A percentile compares a stretch with the other conserved stretches of the same genome.
Conservation (phyloP, 176 grass and related monocot species). For the Oryza nivara region DNA sequence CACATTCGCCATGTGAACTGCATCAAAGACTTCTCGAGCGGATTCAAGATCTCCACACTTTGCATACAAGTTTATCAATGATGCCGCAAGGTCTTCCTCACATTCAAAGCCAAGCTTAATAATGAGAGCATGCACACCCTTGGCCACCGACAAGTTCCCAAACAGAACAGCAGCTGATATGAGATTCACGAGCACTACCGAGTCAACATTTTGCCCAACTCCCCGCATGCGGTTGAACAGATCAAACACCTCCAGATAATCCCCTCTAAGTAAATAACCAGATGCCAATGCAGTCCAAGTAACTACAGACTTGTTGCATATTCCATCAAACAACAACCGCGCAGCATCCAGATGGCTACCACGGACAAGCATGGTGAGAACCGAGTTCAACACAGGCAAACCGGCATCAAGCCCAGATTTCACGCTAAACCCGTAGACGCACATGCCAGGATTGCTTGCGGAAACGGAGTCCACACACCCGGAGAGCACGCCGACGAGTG, state of each 20-base stretch:
- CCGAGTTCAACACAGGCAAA: conserved; percentile 48
- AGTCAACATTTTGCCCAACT: conserved; percentile 33
- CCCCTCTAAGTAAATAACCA: conserved; percentile 37
- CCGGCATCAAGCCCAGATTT: conserved; percentile 50
- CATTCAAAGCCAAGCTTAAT: conserved; percentile 50
- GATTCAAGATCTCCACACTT: conserved; percentile 54
- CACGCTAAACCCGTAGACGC: conserved; percentile 46
- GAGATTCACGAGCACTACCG: conserved; percentile 48
- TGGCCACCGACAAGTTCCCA: conserved; percentile 42
- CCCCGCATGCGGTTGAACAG: conserved; percentile 49
- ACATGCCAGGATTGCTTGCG: conserved; percentile 28
- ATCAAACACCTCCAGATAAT: conserved; percentile 47
- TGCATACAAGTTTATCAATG: conserved; percentile 61
- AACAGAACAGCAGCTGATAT: conserved; percentile 31
- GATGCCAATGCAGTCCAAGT: conserved; percentile 63
- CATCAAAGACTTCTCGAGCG: conserved; percentile 52
- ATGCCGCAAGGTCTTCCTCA: conserved; percentile 29
- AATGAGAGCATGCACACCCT: conserved; percentile 49
- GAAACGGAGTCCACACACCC: conserved; percentile 34
- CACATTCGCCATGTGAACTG: conserved; percentile 35
- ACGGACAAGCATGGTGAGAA: conserved; percentile 53
- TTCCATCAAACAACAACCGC: conserved; percentile 39
- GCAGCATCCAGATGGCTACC: conserved; percentile 33
- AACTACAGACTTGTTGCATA: conserved; percentile 52
- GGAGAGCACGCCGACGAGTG: conserved; percentile 45